Evolutionary conservation across 2,329 filamentous ascomycete species (phyloP), one percentile per base, ranked within the genome.

Genomic region (Tricladium varicosporioides): DNA sequence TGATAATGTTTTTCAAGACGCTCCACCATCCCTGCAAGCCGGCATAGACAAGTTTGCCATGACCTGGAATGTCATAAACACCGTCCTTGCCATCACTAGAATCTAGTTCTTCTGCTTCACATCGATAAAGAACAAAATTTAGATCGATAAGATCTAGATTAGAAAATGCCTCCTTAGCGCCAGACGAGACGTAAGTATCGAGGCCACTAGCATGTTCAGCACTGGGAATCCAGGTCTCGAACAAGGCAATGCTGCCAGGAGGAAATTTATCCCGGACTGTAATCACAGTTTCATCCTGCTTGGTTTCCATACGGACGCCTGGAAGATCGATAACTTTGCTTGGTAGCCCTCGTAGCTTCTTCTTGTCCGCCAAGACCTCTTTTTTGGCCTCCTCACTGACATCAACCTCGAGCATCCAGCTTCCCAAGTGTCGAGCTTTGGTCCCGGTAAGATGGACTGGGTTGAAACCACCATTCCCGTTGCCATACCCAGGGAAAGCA

Each of bases 21-120:
- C 92, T 97, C 92, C 93, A 96, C 93, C 94, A 99, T 40, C 95
- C 95, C 72, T 99, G 94, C n/a, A 99, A 80, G 59, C 94, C 94
- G 59, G 93, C 93, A 72, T 97, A 99, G 1, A 97, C 90, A 44
- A 97, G 81, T 58, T 88, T 85, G 2, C 92, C 93, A 69, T 92
- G 79, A 1, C 87, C 86, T 1, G 94, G 94, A 62, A 99, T 88
- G 52, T 86, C 83, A 74, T 97, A 99, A 8, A 87, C 86, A n/a
- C 94, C 93, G 70, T 97, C 91, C 58, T 83, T 81, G 3, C 91
- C 91, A 51, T 81, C 82, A 62, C 89, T 96, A 5, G 83, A 84
- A 64, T 94, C 91, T 48, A 84, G 83, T 73, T 90, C 95, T 72
- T 99, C 94, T 2, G 91, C 85, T 60, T 97, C 92, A 63, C 91